Conservation (phyloP, 257 asterid genomes). For the Knoxia roxburghii region DNA sequence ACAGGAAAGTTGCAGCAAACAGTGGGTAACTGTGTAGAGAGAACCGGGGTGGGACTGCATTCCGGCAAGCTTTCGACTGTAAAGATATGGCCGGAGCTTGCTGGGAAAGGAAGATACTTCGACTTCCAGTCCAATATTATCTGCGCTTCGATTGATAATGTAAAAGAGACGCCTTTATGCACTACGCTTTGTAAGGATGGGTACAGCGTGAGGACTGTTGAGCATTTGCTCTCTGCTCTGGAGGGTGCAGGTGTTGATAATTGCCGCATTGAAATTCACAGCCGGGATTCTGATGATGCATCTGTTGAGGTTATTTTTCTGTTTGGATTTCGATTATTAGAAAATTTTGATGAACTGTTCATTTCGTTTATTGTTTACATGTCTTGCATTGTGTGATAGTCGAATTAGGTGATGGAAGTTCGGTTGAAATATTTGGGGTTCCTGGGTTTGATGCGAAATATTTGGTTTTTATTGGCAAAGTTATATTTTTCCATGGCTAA, state of each 20-base stretch:
- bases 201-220: slow-evolving; percentile 57
- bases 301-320: slow-evolving; percentile 52
- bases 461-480: background rate
- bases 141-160: slow-evolving; percentile 54
- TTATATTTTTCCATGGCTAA: too few species aligned
- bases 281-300: slow-evolving; percentile 31
- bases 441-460: background rate
- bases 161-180: slow-evolving; percentile 63
- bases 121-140: slow-evolving; percentile 46
- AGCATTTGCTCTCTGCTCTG: slow-evolving; percentile 91
- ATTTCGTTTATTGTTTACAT: background rate
- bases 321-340: background rate
- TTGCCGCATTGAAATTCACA: slow-evolving; percentile 65
- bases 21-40: slow-evolving; percentile 46
- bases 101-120: slow-evolving; percentile 68
- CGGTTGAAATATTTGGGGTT: background rate
- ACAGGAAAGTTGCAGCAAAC: slow-evolving; percentile 85
- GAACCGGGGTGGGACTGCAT: slow-evolving; percentile 76
- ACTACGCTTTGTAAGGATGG: slow-evolving; percentile 68
- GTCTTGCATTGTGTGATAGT: background rate
- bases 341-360: background rate
- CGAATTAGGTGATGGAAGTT: background rate
- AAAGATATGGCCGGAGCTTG: slow-evolving; percentile 55
- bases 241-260: slow-evolving; percentile 86
- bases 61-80: slow-evolving; percentile 69